Base-by-base conservation (phyloP, 2,329 filamentous ascomycete genomes). In the Periglandula ipomoeae region DNA sequence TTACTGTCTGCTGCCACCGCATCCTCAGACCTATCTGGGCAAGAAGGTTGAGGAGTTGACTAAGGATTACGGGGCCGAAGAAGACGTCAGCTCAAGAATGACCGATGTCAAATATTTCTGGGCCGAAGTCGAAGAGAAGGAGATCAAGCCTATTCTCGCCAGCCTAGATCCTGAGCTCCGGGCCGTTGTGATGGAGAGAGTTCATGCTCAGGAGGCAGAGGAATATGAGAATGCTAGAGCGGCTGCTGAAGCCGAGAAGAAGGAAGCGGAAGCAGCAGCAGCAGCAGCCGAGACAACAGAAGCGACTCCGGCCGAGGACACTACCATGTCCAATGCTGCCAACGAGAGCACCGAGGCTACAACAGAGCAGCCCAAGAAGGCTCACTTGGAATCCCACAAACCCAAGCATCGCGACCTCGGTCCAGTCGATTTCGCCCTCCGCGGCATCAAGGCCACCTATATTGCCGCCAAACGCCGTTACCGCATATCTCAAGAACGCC, bases 1-100 rank as follows among this genome's bases (percentile, higher is more conserved):
- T 38, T 89, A 97, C 67, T 89, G 87, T 49, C 87, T 98, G 57
- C 71, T 98, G 27, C 93, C 93, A 19, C 93, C 93, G 0, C 90
- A 97, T 63, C 90, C 90, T 0, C 84, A 85, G 53, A 94, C 87
- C 52, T 95, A 79, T 63, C 67, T 98, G 32, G 90, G 87, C 8
- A 87, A 84, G 68, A 87, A 89, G 62, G 71, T 95, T n/a, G 76
- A 81, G n/a, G 81, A 91, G 58, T 72, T 82, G 47, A 87, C 88
- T 0, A 82, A 86, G 62, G 81, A 88, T 63, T 79, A 85, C 46
- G 82, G 81, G 1, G 81, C 87, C 42, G 70, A 86, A 38, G 85
- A 89, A 30, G 79, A 78, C 9, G 84, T 87, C 55, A 71, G 78
- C 34, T 70, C 74, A 50, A 74, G 85, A 47, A 84, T 95, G 66